Conservation (phyloP, 306 rosid species). For the Sechiopsis laciniata region DNA sequence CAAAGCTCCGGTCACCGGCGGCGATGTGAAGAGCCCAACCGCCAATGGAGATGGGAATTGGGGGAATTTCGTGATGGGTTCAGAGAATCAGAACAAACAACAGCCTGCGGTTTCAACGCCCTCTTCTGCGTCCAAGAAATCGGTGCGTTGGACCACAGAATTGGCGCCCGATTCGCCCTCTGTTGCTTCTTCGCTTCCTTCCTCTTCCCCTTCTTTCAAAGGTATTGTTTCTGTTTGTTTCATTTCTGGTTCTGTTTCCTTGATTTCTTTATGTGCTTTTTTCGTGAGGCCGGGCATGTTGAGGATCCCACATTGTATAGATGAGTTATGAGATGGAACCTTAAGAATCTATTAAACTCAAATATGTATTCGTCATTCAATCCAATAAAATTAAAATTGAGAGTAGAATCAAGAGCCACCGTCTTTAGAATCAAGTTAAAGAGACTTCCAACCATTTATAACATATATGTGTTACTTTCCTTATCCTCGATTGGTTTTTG, state of each 20-base stretch:
- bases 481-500: too few species aligned
- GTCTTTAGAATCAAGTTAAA: too few species aligned
- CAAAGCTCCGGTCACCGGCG: background rate
- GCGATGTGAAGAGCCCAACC: constrained; percentile 13
- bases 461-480: too few species aligned
- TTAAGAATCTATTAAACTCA: too few species aligned
- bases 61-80: constrained; percentile 30
- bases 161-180: constrained; percentile 54
- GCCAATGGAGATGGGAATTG: constrained; percentile 31
- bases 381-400: too few species aligned
- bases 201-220: constrained; percentile 39
- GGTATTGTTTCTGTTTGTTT: constrained; percentile 31
- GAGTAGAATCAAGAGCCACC: too few species aligned
- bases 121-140: constrained; percentile 46
- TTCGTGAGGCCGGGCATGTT: too few species aligned
- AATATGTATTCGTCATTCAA: too few species aligned
- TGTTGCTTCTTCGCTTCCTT: constrained; percentile 26
- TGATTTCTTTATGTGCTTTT: background rate
- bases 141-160: constrained; percentile 80
- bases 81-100: constrained; percentile 35
- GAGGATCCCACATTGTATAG: too few species aligned
- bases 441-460: too few species aligned
- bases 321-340: too few species aligned
- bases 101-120: constrained; percentile 10
- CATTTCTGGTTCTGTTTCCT: background rate